phyloP scores from a whole-genome alignment of 306 rosid species.

The Trichosanthes truncata region DNA sequence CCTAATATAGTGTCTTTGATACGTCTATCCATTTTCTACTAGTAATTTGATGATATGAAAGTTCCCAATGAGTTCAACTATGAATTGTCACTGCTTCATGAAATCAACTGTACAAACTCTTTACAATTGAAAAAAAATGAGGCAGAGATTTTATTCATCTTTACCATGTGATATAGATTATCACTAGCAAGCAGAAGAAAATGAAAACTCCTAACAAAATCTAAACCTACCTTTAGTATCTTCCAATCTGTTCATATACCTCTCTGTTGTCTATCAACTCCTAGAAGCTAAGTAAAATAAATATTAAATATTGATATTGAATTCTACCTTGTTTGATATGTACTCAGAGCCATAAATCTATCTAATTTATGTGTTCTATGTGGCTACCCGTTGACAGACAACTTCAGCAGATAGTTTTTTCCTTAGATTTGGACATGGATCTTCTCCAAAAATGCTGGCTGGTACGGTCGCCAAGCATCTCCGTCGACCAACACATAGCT shows the following conservation, averaged over 20 bases:
- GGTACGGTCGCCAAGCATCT: conserved; percentile 41
- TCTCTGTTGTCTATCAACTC: background rate
- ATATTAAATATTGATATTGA: background rate
- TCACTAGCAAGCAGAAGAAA: background rate
- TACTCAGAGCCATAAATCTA: background rate
- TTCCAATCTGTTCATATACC: background rate
- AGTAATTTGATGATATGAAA: background rate
- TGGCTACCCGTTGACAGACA: conserved; percentile 27
- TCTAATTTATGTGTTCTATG: background rate
- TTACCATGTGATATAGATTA: background rate
- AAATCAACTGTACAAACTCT: background rate
- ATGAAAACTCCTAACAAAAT: background rate
- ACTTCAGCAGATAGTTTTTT: conserved; percentile 62
- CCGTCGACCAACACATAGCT: conserved; percentile 51
- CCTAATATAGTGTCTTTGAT: background rate
- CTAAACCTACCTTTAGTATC: background rate
- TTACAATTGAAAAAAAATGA: background rate
- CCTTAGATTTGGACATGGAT: conserved; percentile 52
- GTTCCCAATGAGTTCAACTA: background rate
- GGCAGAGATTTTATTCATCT: background rate
- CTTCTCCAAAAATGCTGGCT: conserved; percentile 39
- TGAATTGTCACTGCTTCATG: background rate
- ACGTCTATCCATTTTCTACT: background rate
- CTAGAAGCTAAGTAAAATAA: background rate
- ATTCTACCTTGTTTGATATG: background rate